Base-by-base conservation (phyloP, 2,329 filamentous ascomycete species). In the Ophiostoma tasmaniense region DNA sequence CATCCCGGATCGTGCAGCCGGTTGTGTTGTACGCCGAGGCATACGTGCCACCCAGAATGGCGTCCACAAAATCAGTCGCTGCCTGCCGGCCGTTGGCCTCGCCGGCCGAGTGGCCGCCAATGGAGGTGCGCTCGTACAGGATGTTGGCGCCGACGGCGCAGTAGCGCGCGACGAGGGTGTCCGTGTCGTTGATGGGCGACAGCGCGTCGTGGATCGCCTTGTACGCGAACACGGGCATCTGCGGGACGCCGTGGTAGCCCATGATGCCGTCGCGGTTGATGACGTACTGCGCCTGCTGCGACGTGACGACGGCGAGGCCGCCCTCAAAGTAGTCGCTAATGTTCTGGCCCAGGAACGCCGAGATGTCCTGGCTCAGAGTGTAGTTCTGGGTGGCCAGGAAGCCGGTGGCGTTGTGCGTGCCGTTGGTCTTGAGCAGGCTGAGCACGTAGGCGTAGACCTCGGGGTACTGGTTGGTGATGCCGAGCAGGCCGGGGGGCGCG, bases 141-240 rank as follows among this genome's bases (percentile, higher is more conserved):
- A 84, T 80, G n/a, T 77, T 79, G 5, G 77, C 80, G 5, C 81
- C 81, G 4, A 75, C 74, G 0, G 67, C 70, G 69, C 82, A 84
- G 65, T 68, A 72, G 13, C 42, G 22, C 14, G 20, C 42, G 8
- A 73, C 28, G 13, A 73, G 69, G 2, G 69, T 73, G 69, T 83
- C 80, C 1, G 79, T 82, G 39, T 80, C 79, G 8, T 73, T 74
- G n/a, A 81, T 74, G 10, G 75, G 73, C 45, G 76, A 79, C 66
- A 83, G 73, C 71, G 82, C 77, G 69, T 84, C 82, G 4, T 75
- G 64, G 64, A 80, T 75, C 1, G 81, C 79, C 71, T 84, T 82
- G 75, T 84, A 83, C 1, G 80, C 76, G 64, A 80, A 80, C 0
- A 84, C 39, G 1, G 82, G 82, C 74, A 81, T 80, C 67, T 78